Base-by-base conservation (phyloP, 805 yeast species). In the Pichia eremophila region DNA sequence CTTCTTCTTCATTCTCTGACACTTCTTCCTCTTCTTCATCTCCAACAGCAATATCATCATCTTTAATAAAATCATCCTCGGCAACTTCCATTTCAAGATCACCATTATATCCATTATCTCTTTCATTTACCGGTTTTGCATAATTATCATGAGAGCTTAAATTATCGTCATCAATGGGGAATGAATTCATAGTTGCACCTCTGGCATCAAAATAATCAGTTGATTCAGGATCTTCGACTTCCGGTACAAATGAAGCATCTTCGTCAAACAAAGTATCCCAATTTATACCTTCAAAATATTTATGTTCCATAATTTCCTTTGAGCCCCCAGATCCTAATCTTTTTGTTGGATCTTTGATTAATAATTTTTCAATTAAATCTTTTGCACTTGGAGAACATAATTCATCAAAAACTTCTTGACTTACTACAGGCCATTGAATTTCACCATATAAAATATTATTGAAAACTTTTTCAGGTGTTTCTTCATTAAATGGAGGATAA, bases 401-500 rank as follows among this genome's bases (percentile, higher is more conserved):
- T 40, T 71, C 69, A 9, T 53, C 49, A 44, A 73, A 73, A 51
- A 82, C 85, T 39, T 75, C 81, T 11, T 70, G 71, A 2, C 77
- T 60, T 36, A 85, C 65, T 1, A 72, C 69, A 0, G 97, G 98
- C 98, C 98, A 93, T 49, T 83, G 83, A 39, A 91, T 85, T 0
- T 71, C 72, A 5, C 91, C 81, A 18, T 65, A 71, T 46, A 89
- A 68, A 44, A 95, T 91, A 53, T 89, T 89, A 46, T 79, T 77
- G 62, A 93, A 93, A 0, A 93, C 95, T 50, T 72, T 69, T 39
- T 83, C 85, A 0, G 96, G 93, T 1, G 88, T 74, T 5, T 71
- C 70, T 1, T 85, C 95, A 62, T 86, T 93, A 64, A 93, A 93
- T 2, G 99, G 99, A 2, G 99, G 96, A 61, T 79, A 85, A 0